Evolutionary conservation across 192 early-diverging fungal species (phyloP).

Genomic region (Gorgonomyces haynaldii): DNA sequence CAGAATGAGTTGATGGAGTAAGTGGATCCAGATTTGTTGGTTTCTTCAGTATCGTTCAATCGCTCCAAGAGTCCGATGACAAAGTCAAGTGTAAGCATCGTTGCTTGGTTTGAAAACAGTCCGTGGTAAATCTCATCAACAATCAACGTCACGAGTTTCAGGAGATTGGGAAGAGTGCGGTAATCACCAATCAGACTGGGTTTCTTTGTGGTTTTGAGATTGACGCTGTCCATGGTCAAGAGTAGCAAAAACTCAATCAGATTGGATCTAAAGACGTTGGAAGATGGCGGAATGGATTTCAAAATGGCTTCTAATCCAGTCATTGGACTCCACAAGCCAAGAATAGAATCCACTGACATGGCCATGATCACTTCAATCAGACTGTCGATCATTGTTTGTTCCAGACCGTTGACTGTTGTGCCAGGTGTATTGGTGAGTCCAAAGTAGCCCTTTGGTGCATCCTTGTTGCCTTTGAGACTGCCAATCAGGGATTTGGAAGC

Average conservation of each 20-base stretch:
- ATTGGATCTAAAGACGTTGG: neutral
- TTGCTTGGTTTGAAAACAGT: constrained; percentile 4
- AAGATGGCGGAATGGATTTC: constrained; percentile 5
- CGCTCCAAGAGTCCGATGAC: neutral
- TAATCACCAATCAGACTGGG: neutral
- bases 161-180: neutral
- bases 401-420: no score
- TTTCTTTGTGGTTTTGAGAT: neutral
- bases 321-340: constrained; percentile 35
- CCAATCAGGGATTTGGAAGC: no score
- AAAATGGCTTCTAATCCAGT: constrained; percentile 30
- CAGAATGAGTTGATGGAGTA: neutral
- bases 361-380: constrained; percentile 45
- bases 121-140: constrained; percentile 41
- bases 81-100: constrained; percentile 3
- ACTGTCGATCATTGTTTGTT: no score
- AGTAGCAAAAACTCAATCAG: constrained; percentile 5
- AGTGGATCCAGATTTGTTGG: neutral
- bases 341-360: constrained; percentile 40
- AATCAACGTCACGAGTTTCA: constrained; percentile 8
- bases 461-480: no score
- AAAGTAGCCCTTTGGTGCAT: no score
- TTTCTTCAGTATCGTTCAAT: neutral
- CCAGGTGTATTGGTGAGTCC: no score
- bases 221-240: neutral